Evolutionary conservation across 2,329 filamentous ascomycete species (phyloP), one percentile per base, ranked within the genome.

Genomic region (Aphanoascus verrucosus): DNA sequence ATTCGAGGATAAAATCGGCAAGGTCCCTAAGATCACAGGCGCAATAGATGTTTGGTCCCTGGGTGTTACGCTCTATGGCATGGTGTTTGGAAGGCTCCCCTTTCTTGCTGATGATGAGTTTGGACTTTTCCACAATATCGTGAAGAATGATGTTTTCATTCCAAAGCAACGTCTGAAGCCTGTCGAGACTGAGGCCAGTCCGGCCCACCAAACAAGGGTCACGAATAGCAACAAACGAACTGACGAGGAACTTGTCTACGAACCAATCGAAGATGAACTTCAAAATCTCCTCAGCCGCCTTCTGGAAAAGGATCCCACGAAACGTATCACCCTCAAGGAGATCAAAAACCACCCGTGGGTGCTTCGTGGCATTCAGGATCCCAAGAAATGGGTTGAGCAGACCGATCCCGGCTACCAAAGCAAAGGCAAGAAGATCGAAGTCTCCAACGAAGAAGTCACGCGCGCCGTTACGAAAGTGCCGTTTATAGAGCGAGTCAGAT

Each of bases 11-110:
- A 68, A 70, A 61, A 82, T 78, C 64, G 85, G 79, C 63, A 64
- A 62, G 6, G 60, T 68, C 1, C 88, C 78, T 59, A 91, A 78
- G 72, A 83, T 98, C 40, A 95, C 89, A 3, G 88, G 88, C 62
- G 88, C 94, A 62, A 95, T 98, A 60, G 93, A 98, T 64, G 84
- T 98, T 14, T 98, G 93, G 93, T 95, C 93, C 9, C 76, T 98
- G 19, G 93, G 93, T 19, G 88, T 98, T 17, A 98, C 93, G 0
- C 79, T 98, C 1, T 98, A 96, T 70, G 95, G 91, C 64, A 83
- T 98, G 67, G 83, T 98, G 53, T 98, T 86, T 66, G 93, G 89
- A 12, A 87, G 93, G 51, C 87, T 96, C 40, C 93, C 93, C 0
- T 98, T 97, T 65, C 79, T 94, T 61, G 89, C 89, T 48, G 85